Evolutionary conservation across 495 filamentous ascomycete genomes (phyloP), one percentile per base, ranked within the genome.

Genomic region (Parachaetomium inaequale): DNA sequence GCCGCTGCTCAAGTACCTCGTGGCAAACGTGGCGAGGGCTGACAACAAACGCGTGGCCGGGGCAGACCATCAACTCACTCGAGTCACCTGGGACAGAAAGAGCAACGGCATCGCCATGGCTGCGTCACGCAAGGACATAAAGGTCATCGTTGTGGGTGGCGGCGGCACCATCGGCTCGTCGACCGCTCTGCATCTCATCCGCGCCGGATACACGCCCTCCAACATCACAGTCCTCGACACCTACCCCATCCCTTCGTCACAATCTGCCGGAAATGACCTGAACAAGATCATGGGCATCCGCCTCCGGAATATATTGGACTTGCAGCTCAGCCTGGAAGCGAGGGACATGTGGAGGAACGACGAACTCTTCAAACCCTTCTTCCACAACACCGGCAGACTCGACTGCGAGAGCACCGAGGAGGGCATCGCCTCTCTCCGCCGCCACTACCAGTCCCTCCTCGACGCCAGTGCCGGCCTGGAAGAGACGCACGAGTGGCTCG

Each of bases 211-310:
- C 45, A 47, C 45, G 3, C 19, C 45, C 12, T 47, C 45, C 45
- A 47, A 47, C 45, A 47, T 47, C 21, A 47, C 45, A 6, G 19
- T 47, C 21, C 45, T 47, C n/a, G 45, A 47, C 45, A 47, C 45
- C n/a, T 47, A 47, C 21, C 45, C 45, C n/a, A 47, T 47, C 12
- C 45, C 45, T 21, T 47, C 45, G 45, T 3, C 45, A 3, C 45
- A 47, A 17, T 47, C 45, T 21, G 45, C 45, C 21, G 45, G 45
- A 3, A 47, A 47, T 12, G 45, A 47, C 45, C 45, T 47, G 45
- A 47, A 47, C 45, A 47, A 47, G 45, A 47, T 47, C 21, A 47
- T 47, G 45, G 45, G 45, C 45, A 47, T 47, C 45, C 45, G 45
- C 45, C n/a, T 47, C 45, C 45, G 45, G 21, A 47, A 21, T 17